phyloP scores from a whole-genome alignment of 2,329 filamentous ascomycete species.

The Epichloe brachyelytri region DNA sequence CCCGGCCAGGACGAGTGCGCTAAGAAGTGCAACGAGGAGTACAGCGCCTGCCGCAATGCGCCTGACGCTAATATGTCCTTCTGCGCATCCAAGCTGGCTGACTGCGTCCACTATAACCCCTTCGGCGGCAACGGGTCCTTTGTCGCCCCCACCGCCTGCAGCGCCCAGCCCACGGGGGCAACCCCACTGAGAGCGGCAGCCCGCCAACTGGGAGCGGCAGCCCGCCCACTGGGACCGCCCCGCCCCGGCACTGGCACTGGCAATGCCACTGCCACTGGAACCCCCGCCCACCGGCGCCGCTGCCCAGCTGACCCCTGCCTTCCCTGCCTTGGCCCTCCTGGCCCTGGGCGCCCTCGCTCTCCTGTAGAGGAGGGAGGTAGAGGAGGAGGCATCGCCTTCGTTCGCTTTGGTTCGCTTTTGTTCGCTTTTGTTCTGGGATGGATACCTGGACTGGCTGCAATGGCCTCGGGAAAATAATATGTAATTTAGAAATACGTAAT shows the following conservation, averaged over 20 bases:
- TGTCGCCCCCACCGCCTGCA: slow-evolving; percentile 10
- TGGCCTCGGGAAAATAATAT: slow-evolving; percentile 17
- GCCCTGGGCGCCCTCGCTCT: slow-evolving; percentile 15
- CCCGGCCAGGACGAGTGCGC: slow-evolving; percentile 6
- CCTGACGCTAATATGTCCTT: slow-evolving; percentile 11
- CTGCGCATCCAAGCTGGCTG: slow-evolving; percentile 13
- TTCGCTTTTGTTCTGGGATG: background rate
- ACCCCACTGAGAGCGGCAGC: background rate
- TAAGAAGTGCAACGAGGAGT: slow-evolving; percentile 8
- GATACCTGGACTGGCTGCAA: background rate
- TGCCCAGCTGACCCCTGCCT: slow-evolving; percentile 10
- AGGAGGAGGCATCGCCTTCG: background rate
- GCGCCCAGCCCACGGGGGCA: background rate
- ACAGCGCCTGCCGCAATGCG: slow-evolving; percentile 11
- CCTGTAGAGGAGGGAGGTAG: slow-evolving; percentile 8
- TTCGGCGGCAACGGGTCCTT: slow-evolving; percentile 8
- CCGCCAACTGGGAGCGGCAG: too few species aligned
- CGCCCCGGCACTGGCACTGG: too few species aligned
- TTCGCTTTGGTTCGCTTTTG: background rate
- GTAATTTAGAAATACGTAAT: slow-evolving; percentile 14
- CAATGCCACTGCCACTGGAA: too few species aligned
- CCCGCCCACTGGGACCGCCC: too few species aligned
- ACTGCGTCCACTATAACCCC: slow-evolving; percentile 15
- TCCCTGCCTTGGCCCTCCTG: slow-evolving; percentile 13
- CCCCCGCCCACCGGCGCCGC: slow-evolving; percentile 9